Percentiles rank a stretch among this genome's conserved stretches.
These are phyloP conservation scores for Herpetomonas samuelpessoai DNA, from an alignment of 208 protist species.

Conservation along the genomic window DNA sequence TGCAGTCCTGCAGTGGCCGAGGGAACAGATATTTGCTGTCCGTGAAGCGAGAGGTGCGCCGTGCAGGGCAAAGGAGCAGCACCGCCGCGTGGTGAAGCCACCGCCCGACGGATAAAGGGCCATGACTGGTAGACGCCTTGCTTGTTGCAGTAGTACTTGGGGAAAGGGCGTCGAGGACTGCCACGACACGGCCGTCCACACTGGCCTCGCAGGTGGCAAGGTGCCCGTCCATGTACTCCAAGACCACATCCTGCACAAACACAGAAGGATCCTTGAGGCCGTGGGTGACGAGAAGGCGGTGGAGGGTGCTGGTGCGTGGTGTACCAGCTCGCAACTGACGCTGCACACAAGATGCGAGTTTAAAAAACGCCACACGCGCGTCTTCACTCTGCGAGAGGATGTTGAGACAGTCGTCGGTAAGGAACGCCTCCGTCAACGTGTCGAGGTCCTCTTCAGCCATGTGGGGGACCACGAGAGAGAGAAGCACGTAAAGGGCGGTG, in stretches of 20 bases:
- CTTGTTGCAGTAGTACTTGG: background rate
- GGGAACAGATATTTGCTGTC: conserved; percentile 10
- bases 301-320: background rate
- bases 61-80: conserved; percentile 38
- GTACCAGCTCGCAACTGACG: too few species aligned
- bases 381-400: conserved; percentile 11
- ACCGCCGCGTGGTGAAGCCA: conserved; percentile 45
- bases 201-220: background rate
- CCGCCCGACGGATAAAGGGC: background rate
- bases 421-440: conserved; percentile 7
- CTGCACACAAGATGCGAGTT: conserved; percentile 12
- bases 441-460: background rate
- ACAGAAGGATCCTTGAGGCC: conserved; percentile 27
- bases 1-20: conserved; percentile 20
- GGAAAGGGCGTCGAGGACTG: background rate
- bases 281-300: conserved; percentile 8
- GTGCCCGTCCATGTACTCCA: conserved; percentile 42
- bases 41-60: conserved; percentile 13
- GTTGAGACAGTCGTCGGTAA: conserved; percentile 12
- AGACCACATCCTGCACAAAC: conserved; percentile 32
- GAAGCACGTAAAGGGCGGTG: background rate
- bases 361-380: conserved; percentile 15
- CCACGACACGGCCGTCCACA: conserved; percentile 5
- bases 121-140: too few species aligned
- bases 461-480: background rate